Conservation (phyloP, 2,329 filamentous ascomycete genomes). For the Zelopaecilomyces penicillatus region DNA sequence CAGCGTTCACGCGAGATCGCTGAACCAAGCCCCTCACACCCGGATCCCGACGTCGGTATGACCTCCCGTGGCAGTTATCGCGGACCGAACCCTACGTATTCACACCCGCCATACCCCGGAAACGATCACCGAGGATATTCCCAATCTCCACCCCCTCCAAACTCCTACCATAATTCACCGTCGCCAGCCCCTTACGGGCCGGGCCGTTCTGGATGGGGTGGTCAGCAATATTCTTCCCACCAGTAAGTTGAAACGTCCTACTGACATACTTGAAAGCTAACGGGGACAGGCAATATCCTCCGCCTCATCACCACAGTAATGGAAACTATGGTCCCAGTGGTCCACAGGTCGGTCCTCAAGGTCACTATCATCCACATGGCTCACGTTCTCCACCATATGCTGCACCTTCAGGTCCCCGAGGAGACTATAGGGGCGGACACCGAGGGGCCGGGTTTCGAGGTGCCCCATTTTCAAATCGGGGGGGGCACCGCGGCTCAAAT, state of each 20-base stretch:
- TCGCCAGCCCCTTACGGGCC: conserved; percentile 34
- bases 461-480: conserved; percentile 45
- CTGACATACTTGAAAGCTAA: conserved; percentile 5
- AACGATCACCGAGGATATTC: conserved; percentile 29
- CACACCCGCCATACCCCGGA: conserved; percentile 28
- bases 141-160: conserved; percentile 34
- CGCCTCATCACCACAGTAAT: conserved; percentile 47
- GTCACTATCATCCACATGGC: conserved; percentile 43
- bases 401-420: conserved; percentile 44
- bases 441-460: conserved; percentile 54
- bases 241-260: conserved; percentile 25
- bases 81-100: conserved; percentile 31
- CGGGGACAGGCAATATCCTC: conserved; percentile 48
- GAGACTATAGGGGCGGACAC: conserved; percentile 36
- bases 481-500: conserved; percentile 49
- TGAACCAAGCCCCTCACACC: conserved; percentile 29
- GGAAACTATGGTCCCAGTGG: conserved; percentile 42
- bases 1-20: conserved; percentile 20
- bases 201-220: conserved; percentile 31
- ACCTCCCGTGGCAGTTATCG: conserved; percentile 34
- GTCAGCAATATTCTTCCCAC: conserved; percentile 30
- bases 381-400: conserved; percentile 45
- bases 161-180: conserved; percentile 38
- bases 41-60: conserved; percentile 45
- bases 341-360: conserved; percentile 23